Percentiles rank a stretch among this genome's conserved stretches.
phyloP scores from a whole-genome alignment of 2,329 filamentous ascomycete genomes.

The Coniella lustricola region DNA sequence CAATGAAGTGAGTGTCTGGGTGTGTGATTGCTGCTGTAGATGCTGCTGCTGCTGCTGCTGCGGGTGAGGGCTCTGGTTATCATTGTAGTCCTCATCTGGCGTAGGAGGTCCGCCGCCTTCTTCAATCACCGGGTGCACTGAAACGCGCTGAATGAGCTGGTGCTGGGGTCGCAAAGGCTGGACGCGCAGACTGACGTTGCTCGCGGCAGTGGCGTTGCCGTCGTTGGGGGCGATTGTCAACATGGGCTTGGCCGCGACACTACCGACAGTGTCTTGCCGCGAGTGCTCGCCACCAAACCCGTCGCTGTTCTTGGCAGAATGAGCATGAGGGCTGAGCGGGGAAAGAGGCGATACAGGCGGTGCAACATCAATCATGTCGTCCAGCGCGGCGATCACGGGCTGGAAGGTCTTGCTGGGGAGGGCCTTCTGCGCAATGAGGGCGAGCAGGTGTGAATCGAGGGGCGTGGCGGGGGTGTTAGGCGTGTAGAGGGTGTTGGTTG shows the following conservation, averaged over 20 bases:
- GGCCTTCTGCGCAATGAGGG: conserved; percentile 6
- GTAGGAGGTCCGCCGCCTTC: not conserved
- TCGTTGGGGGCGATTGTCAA: too few relatives aligned
- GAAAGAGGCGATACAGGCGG: not conserved
- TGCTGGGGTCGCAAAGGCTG: not conserved
- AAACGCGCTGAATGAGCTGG: not conserved
- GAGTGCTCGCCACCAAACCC: too few relatives aligned
- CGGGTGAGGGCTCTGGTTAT: too few relatives aligned
- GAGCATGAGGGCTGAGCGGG: too few relatives aligned
- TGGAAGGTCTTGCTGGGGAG: conserved; percentile 11
- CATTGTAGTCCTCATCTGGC: not conserved
- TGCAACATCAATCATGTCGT: not conserved
- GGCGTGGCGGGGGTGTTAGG: conserved; percentile 6
- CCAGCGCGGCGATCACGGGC: conserved; percentile 1
- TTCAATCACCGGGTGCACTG: not conserved
- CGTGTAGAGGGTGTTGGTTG: not conserved
- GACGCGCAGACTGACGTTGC: not conserved
- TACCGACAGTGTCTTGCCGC: too few relatives aligned
- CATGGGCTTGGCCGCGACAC: too few relatives aligned
- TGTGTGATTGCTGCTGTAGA: too few relatives aligned
- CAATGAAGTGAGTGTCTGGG: not conserved
- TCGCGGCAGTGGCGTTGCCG: too few relatives aligned
- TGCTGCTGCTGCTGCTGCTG: not conserved
- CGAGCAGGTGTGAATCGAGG: conserved; percentile 1
- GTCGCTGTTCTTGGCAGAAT: too few relatives aligned